A percentile compares a stretch with the other conserved stretches of the same genome.
Conservation (phyloP, 106 monocot genomes). For the Acorus calamus region DNA sequence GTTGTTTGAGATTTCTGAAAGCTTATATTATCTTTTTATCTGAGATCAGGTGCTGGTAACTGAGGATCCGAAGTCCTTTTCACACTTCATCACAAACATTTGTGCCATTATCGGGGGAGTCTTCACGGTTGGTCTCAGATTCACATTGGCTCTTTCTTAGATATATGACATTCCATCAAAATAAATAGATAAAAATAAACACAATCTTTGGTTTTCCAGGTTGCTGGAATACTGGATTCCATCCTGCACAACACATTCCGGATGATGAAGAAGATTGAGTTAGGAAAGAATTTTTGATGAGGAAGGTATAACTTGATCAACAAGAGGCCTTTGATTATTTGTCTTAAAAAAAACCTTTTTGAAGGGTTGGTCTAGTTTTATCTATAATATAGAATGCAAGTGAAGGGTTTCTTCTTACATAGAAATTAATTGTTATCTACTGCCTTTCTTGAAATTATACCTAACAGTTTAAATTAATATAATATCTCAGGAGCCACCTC, state of each 20-base stretch:
- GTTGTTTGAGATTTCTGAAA: neutral
- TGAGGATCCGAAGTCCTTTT: constrained; percentile 77
- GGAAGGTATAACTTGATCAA: too few species aligned
- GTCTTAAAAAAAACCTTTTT: too few species aligned
- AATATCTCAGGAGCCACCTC: too few species aligned
- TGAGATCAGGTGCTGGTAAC: constrained; percentile 63
- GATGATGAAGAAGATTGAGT: constrained; percentile 55
- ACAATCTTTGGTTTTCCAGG: constrained; percentile 32
- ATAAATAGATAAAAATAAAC: neutral
- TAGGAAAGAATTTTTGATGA: constrained; percentile 41
- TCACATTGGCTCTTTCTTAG: neutral
- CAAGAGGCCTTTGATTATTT: too few species aligned
- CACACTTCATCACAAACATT: constrained; percentile 93
- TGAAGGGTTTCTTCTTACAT: too few species aligned
- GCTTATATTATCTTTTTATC: neutral
- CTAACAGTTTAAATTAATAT: too few species aligned
- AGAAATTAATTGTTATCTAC: too few species aligned
- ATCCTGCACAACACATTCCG: constrained; percentile 54
- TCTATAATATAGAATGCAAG: too few species aligned
- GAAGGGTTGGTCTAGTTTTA: too few species aligned
- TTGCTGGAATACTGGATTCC: constrained; percentile 69
- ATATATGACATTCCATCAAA: neutral
- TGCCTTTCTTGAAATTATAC: too few species aligned
- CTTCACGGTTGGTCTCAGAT: constrained; percentile 61
- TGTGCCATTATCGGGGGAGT: constrained; percentile 95